Conservation (phyloP, 306 rosid species). For the Pueraria montana region DNA sequence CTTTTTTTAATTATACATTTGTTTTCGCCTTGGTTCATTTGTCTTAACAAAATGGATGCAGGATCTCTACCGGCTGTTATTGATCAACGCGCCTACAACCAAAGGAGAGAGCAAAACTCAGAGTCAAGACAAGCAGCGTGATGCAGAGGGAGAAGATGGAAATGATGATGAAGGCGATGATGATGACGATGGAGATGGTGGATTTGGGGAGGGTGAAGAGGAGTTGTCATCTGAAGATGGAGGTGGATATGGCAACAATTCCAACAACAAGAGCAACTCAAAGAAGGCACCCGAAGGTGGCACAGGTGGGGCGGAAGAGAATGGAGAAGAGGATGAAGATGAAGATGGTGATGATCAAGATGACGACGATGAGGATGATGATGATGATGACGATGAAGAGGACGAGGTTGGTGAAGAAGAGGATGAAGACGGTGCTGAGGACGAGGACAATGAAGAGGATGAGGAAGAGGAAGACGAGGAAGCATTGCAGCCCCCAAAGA, state of each 20-base stretch:
- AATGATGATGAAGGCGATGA: constrained; percentile 66
- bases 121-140: constrained; percentile 60
- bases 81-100: constrained; percentile 38
- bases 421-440: constrained; percentile 65
- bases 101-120: constrained; percentile 55
- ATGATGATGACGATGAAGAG: constrained; percentile 38
- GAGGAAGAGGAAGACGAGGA: constrained; percentile 82
- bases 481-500: constrained; percentile 96
- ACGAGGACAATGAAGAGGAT: constrained; percentile 63
- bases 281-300: constrained; percentile 80
- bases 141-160: constrained; percentile 72
- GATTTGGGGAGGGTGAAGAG: constrained; percentile 79
- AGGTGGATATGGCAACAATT: constrained; percentile 66
- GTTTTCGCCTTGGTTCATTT: background rate
- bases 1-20: background rate
- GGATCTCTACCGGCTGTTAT: constrained; percentile 54
- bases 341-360: constrained; percentile 64
- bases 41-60: constrained; percentile 50
- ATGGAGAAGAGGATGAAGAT: constrained; percentile 74
- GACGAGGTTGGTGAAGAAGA: constrained; percentile 63
- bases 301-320: constrained; percentile 71
- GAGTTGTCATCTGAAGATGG: constrained; percentile 87
- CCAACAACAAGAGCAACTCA: constrained; percentile 71
- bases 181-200: constrained; percentile 72
- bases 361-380: constrained; percentile 54